These are phyloP conservation scores for Noccaea bulbosa DNA, from an alignment of 345 rosid species.

Conservation along the genomic window DNA sequence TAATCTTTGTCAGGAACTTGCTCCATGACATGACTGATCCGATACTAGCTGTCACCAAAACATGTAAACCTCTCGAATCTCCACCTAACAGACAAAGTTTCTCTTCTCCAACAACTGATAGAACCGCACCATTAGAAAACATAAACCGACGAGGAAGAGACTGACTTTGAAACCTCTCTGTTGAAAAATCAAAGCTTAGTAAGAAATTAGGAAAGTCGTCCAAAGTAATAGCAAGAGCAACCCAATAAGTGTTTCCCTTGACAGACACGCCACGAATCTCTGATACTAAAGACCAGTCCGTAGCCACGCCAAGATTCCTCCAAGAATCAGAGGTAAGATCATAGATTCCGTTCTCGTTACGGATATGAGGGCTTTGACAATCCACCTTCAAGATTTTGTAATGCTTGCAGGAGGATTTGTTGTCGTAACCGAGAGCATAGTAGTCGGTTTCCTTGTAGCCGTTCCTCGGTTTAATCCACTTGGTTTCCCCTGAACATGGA, in stretches of 20 bases:
- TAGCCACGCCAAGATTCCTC: neutral
- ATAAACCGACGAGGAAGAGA: neutral
- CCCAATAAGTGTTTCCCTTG: neutral
- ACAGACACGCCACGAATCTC: neutral
- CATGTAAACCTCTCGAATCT: neutral
- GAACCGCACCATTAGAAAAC: neutral
- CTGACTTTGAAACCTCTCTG: neutral
- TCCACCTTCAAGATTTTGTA: constrained; percentile 8
- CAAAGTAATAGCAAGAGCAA: neutral
- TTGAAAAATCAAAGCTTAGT: constrained; percentile 9
- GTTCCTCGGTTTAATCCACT: constrained; percentile 8
- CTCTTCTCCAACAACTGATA: constrained; percentile 13
- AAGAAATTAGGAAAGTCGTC: neutral
- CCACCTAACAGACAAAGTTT: neutral
- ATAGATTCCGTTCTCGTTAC: neutral
- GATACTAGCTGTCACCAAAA: constrained; percentile 6
- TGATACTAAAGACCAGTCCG: neutral
- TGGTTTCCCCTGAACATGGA: constrained; percentile 14
- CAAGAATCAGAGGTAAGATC: constrained; percentile 9
- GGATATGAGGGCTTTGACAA: no score
- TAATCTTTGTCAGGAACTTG: neutral
- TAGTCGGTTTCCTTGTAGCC: neutral
- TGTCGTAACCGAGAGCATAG: constrained; percentile 8
- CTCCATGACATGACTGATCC: constrained; percentile 8
- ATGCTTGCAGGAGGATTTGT: neutral